phyloP scores from a whole-genome alignment of 768 basidiomycete species.

The Stropharia rugosoannulata region DNA sequence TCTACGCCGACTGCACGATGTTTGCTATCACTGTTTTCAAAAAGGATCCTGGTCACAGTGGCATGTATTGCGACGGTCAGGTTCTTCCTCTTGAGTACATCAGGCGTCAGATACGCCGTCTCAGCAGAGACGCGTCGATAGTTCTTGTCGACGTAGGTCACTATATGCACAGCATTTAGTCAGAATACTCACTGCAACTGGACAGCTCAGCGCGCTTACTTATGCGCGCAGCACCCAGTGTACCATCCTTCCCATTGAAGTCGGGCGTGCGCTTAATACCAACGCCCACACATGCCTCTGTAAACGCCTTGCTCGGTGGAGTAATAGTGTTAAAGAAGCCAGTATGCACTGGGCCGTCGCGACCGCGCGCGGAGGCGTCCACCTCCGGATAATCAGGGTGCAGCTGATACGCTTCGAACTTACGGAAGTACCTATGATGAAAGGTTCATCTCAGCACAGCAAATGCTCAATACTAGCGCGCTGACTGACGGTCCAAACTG shows the following conservation, averaged over 20 bases:
- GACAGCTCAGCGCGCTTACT: conserved; percentile 29
- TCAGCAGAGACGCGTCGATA: conserved; percentile 61
- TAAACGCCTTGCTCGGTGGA: conserved; percentile 44
- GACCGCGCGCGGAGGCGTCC: conserved; percentile 46
- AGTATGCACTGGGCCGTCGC: conserved; percentile 53
- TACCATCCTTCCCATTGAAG: conserved; percentile 57
- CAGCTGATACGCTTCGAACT: conserved; percentile 62
- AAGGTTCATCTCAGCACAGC: background rate
- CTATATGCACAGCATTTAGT: conserved; percentile 29
- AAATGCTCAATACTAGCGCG: background rate
- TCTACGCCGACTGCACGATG: conserved; percentile 63
- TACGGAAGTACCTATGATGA: conserved; percentile 55
- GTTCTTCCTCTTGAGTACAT: conserved; percentile 64
- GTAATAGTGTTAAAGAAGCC: conserved; percentile 56
- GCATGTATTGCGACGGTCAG: conserved; percentile 59
- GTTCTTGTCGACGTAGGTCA: conserved; percentile 62
- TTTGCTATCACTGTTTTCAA: conserved; percentile 37
- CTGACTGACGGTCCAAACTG: conserved; percentile 43
- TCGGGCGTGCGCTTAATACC: conserved; percentile 61
- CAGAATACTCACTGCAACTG: background rate
- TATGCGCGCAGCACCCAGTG: conserved; percentile 56
- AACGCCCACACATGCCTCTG: conserved; percentile 49
- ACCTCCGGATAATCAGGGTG: conserved; percentile 51
- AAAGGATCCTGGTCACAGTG: conserved; percentile 55
- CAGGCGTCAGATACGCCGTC: conserved; percentile 61